phyloP scores from a whole-genome alignment of 148 eudicot genomes.

The Dysphania ambrosioides region DNA sequence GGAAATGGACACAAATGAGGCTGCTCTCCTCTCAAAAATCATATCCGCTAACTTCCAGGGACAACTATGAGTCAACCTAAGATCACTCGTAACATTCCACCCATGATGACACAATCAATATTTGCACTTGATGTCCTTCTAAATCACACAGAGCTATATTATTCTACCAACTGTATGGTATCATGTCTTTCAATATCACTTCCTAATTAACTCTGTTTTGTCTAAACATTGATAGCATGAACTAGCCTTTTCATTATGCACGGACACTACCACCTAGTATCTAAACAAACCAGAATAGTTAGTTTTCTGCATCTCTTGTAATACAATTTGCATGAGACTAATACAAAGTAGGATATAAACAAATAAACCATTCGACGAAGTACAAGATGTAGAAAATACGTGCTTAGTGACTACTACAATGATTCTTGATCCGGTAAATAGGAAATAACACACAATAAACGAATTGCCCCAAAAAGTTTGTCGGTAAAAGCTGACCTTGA shows the following conservation, averaged over 20 bases:
- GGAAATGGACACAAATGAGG: no score
- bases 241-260: not conserved
- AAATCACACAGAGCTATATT: no score
- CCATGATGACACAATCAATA: no score
- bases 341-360: not conserved
- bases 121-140: no score
- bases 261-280: not conserved
- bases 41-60: no score
- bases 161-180: not conserved
- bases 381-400: not conserved
- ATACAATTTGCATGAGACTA: not conserved
- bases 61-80: no score
- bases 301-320: not conserved
- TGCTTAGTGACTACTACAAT: not conserved
- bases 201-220: not conserved
- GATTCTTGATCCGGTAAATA: constrained; percentile 3
- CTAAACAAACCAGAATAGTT: not conserved
- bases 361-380: not conserved
- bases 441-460: not conserved
- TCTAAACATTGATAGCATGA: not conserved
- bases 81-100: no score
- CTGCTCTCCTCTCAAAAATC: no score
- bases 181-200: not conserved
- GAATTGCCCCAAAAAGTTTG: not conserved
- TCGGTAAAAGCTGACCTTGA: constrained; percentile 52